These are phyloP conservation scores for Stachybotrys chlorohalonatus DNA, from an alignment of 2,329 filamentous ascomycete species.

Conservation along the genomic window DNA sequence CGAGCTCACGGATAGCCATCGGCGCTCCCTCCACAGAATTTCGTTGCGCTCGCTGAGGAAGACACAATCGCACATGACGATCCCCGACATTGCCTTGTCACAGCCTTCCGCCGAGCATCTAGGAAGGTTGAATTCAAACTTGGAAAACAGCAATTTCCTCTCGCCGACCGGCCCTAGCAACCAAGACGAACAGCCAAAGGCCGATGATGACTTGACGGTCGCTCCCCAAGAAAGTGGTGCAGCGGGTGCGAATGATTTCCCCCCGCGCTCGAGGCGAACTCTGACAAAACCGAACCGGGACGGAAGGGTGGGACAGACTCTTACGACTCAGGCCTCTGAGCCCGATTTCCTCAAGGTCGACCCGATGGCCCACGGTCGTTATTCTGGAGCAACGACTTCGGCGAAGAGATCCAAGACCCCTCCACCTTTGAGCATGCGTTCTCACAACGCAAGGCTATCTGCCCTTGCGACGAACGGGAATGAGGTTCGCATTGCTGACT, in stretches of 20 bases:
- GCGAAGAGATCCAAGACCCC: constrained; percentile 22
- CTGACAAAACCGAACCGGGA: constrained; percentile 1
- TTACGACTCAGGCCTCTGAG: constrained; percentile 10
- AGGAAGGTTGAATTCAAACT: neutral
- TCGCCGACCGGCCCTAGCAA: neutral
- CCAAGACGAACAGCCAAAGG: neutral
- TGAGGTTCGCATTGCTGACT: neutral
- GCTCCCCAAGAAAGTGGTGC: too few species aligned
- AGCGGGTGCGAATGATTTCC: too few species aligned
- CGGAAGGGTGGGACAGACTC: neutral
- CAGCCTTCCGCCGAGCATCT: neutral
- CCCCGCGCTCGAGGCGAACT: neutral
- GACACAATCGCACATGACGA: neutral
- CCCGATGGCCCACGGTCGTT: constrained; percentile 3
- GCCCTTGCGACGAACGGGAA: neutral
- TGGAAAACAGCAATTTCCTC: neutral
- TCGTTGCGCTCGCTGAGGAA: neutral
- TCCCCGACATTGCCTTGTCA: neutral
- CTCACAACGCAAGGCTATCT: constrained; percentile 20
- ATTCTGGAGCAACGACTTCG: constrained; percentile 7
- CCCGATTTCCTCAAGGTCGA: constrained; percentile 15
- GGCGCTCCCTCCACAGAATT: neutral
- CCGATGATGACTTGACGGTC: too few species aligned
- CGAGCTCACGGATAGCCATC: neutral
- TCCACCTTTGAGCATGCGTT: constrained; percentile 34